Conservation (phyloP, 257 asterid genomes). For the Jasminum sambac region DNA sequence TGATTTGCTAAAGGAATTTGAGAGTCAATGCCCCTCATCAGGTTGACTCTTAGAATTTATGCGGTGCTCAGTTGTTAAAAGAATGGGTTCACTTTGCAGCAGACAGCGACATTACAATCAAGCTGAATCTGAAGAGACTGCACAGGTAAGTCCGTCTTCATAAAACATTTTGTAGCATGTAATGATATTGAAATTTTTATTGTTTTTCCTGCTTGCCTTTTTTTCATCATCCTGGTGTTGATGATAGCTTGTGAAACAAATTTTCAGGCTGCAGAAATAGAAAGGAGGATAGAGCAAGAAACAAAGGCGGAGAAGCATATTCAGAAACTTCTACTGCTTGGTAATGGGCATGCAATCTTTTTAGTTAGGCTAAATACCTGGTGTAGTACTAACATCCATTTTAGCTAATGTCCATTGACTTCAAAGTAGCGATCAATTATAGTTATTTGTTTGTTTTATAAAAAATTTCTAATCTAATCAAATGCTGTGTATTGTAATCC, state of each 20-base stretch:
- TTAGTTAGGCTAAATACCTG: constrained; percentile 6
- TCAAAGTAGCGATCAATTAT: constrained; percentile 5
- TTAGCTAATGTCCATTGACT: constrained; percentile 4
- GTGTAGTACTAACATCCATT: not conserved
- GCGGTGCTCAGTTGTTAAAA: constrained; percentile 45
- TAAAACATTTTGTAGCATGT: not conserved
- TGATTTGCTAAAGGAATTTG: constrained; percentile 25
- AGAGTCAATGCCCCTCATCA: constrained; percentile 36
- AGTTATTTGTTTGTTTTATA: constrained; percentile 8
- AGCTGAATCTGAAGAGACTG: constrained; percentile 82
- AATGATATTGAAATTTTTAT: constrained; percentile 7
- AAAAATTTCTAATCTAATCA: not conserved
- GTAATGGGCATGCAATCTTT: constrained; percentile 40
- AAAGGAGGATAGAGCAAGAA: constrained; percentile 95
- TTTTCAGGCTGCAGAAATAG: constrained; percentile 91
- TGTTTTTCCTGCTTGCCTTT: constrained; percentile 1
- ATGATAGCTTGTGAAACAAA: constrained; percentile 6
- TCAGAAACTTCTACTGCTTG: constrained; percentile 94
- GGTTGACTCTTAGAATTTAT: constrained; percentile 44
- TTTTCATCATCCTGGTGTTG: not conserved
- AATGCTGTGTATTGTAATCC: not conserved
- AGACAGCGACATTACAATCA: constrained; percentile 58
- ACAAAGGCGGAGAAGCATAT: constrained; percentile 94
- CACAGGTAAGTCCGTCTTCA: constrained; percentile 56
- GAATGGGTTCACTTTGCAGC: constrained; percentile 94